phyloP scores from a whole-genome alignment of 352 stramenopile species.

The Pythium dissotocum region DNA sequence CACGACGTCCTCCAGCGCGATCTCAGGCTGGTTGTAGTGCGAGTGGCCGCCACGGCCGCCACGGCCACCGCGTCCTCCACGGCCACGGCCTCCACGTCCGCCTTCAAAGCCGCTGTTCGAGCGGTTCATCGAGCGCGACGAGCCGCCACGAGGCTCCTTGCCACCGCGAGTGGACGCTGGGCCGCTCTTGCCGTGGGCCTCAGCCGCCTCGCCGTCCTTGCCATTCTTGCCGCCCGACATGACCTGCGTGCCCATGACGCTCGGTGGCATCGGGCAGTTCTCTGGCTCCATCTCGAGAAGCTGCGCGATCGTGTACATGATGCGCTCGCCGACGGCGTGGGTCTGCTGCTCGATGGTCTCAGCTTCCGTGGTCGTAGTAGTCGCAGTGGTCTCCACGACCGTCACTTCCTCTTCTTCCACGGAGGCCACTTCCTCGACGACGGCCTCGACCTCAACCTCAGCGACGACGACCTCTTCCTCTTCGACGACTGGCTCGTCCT shows the following conservation, averaged over 20 bases:
- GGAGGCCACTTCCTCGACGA: constrained; percentile 11
- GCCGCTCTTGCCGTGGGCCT: constrained; percentile 28
- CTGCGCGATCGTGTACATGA: constrained; percentile 79
- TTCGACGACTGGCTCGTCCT: constrained; percentile 4
- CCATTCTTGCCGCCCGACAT: constrained; percentile 43
- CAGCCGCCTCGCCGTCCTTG: constrained; percentile 39
- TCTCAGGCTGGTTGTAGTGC: constrained; percentile 34
- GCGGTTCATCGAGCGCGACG: constrained; percentile 43
- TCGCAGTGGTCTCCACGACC: not conserved
- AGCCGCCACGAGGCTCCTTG: constrained; percentile 39
- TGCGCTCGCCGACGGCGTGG: constrained; percentile 44
- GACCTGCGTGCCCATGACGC: constrained; percentile 52
- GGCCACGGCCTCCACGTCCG: constrained; percentile 44
- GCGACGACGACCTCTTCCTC: not conserved
- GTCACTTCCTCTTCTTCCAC: constrained; percentile 16
- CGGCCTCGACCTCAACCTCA: constrained; percentile 1
- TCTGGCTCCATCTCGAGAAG: constrained; percentile 72
- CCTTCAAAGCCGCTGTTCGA: constrained; percentile 49
- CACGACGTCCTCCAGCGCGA: constrained; percentile 58
- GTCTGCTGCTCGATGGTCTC: constrained; percentile 37
- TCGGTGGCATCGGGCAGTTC: constrained; percentile 46
- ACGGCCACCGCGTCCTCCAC: constrained; percentile 40
- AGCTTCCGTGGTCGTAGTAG: not conserved
- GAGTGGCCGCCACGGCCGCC: constrained; percentile 14
- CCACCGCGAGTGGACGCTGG: constrained; percentile 12